Base-by-base conservation (phyloP, 23 red algal species). In the Gracilaria vermiculophylla region DNA sequence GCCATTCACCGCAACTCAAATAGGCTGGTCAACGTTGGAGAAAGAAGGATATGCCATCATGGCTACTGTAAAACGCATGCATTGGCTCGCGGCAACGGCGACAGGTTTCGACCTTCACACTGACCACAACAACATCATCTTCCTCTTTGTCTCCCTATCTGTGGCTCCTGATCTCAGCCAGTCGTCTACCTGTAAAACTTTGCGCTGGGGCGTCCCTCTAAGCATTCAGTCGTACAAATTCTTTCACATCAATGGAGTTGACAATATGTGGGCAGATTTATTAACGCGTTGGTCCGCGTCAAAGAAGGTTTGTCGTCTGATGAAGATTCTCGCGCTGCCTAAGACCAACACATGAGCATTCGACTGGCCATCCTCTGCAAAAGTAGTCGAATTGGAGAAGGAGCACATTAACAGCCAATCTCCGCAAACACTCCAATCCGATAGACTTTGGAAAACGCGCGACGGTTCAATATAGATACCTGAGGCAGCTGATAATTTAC, bases 61-160 rank as follows among this genome's bases (percentile, higher is more conserved):
- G 2, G 65, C 34, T 6, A 21, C 65, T 0, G 7, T 70, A 4
- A 36, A 70, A 16, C n/a, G 65, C 13, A 70, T 70, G 65, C 65
- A 70, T 16, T 70, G 2, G 65, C 17, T 70, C 2, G 65, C 14
- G 2, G 35, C 65, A 33, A 70, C 11, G 19, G n/a, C 65, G 10
- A 6, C 65, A 2, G 65, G 65, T 14, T 70, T 70, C 20, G 65
- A 42, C n/a, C 34, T 78, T 2, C 28, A 29, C 53, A 78, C 74
- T 4, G 53, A 78, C 74, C 74, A 54, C 44, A 56, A 54, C 45
- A 78, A 78, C 47, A 13, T 78, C 3, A 58, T 78, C 4, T 78
- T 78, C 55, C 44, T 78, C 15, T 78, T 56, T 31, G 50, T 54
- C 24, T 20, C 74, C 1, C 24, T 56, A 2, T 58, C 50, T 2